Percentiles rank a stretch among this genome's conserved stretches.
phyloP scores from a whole-genome alignment of 2,329 filamentous ascomycete genomes.

The Paraphaeosphaeria minitans region DNA sequence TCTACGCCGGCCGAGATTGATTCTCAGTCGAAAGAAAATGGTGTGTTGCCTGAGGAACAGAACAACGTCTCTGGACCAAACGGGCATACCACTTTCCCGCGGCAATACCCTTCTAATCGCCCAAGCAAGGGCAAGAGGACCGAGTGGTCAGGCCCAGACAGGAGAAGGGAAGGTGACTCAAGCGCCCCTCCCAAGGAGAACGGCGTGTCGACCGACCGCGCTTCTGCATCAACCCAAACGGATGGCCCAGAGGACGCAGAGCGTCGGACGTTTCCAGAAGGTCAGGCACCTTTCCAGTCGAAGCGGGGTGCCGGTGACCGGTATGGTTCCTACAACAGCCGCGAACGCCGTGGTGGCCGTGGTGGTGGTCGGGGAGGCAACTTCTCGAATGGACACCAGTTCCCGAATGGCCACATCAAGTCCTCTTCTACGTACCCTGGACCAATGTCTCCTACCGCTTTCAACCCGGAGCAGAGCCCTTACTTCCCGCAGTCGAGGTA shows the following conservation, averaged over 20 bases:
- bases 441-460: slow-evolving; percentile 43
- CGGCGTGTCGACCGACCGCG: slow-evolving; percentile 33
- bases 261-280: slow-evolving; percentile 39
- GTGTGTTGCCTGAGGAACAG: slow-evolving; percentile 22
- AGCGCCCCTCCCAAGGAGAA: slow-evolving; percentile 39
- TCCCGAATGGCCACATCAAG: slow-evolving; percentile 49
- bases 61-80: slow-evolving; percentile 14
- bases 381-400: slow-evolving; percentile 45
- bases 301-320: slow-evolving; percentile 35
- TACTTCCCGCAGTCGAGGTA: slow-evolving; percentile 47
- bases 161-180: slow-evolving; percentile 38
- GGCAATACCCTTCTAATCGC: slow-evolving; percentile 37
- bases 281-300: slow-evolving; percentile 31
- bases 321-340: slow-evolving; percentile 44
- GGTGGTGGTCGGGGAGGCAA: slow-evolving; percentile 51
- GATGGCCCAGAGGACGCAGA: slow-evolving; percentile 40
- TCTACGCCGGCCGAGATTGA: slow-evolving; percentile 30
- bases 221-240: slow-evolving; percentile 39
- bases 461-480: slow-evolving; percentile 41
- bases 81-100: slow-evolving; percentile 35
- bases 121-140: slow-evolving; percentile 39
- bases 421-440: slow-evolving; percentile 43
- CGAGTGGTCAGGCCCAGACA: slow-evolving; percentile 36
- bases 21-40: slow-evolving; percentile 25
- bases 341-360: slow-evolving; percentile 56